Evolutionary conservation across 192 early-diverging fungal genomes (phyloP).

Genomic region (Thamnidium elegans): DNA sequence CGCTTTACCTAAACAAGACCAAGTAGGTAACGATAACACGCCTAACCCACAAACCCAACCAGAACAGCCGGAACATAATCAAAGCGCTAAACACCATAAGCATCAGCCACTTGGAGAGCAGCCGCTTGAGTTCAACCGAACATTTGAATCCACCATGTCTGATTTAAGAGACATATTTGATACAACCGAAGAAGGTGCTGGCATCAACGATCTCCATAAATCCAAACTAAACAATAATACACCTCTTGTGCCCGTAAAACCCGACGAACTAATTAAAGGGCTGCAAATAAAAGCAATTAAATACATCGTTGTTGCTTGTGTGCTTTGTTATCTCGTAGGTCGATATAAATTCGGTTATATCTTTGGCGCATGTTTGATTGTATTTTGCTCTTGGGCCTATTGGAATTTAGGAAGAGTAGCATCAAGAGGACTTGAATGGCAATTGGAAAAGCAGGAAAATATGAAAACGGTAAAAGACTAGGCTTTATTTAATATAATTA

Average conservation of each 20-base stretch:
- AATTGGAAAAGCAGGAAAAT: slow-evolving; percentile 26
- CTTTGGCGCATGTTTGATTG: neutral
- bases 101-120: neutral
- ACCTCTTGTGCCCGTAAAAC: slow-evolving; percentile 9
- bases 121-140: neutral
- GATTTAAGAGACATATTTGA: neutral
- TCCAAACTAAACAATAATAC: neutral
- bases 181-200: no score
- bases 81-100: neutral
- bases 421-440: slow-evolving; percentile 28
- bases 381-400: slow-evolving; percentile 21
- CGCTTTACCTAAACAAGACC: no score
- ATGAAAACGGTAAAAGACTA: slow-evolving; percentile 24
- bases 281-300: slow-evolving; percentile 23
- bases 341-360: slow-evolving; percentile 7
- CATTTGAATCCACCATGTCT: neutral
- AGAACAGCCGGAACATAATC: neutral
- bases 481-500: neutral
- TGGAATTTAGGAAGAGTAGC: slow-evolving; percentile 17
- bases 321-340: slow-evolving; percentile 23
- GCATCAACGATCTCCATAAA: neutral
- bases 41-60: no score
- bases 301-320: slow-evolving; percentile 20
- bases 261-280: slow-evolving; percentile 4
- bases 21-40: no score